Evolutionary conservation across 768 basidiomycete genomes (phyloP).

Genomic region (Hebeloma cylindrosporum): DNA sequence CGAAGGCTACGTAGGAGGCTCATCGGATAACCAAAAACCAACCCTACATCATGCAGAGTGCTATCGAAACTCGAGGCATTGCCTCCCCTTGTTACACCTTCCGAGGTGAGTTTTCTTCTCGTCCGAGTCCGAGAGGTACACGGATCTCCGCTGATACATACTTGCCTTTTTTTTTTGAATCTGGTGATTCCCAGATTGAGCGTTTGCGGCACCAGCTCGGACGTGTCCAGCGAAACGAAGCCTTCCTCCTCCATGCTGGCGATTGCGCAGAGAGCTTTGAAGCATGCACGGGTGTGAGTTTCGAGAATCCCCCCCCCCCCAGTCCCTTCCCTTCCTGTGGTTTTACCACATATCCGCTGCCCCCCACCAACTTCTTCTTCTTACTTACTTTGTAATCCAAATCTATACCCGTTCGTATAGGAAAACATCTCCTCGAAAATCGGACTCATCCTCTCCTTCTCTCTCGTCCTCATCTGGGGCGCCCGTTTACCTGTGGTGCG

Average conservation of each 20-base stretch:
- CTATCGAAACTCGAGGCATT: constrained; percentile 73
- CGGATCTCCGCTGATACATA: constrained; percentile 28
- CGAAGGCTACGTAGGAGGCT: no score
- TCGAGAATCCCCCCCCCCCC: neutral
- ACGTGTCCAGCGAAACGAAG: constrained; percentile 81
- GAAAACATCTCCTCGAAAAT: constrained; percentile 88
- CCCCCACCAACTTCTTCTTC: neutral
- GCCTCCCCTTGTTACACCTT: constrained; percentile 90
- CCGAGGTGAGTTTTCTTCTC: constrained; percentile 62
- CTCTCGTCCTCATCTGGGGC: constrained; percentile 92
- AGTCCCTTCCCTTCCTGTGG: constrained; percentile 14
- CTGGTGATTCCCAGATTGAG: constrained; percentile 61
- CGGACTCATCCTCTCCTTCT: constrained; percentile 91
- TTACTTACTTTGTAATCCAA: constrained; percentile 11
- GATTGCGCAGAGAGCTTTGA: constrained; percentile 98
- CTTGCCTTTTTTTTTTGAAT: constrained; percentile 11
- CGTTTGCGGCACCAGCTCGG: constrained; percentile 77
- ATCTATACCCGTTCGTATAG: constrained; percentile 36
- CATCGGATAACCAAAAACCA: no score
- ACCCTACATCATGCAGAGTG: constrained; percentile 63
- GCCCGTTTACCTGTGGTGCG: constrained; percentile 91
- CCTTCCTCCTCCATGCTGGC: constrained; percentile 94
- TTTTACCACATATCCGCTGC: neutral
- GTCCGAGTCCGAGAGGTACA: constrained; percentile 26
- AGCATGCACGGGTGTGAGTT: constrained; percentile 79